Percentiles rank a stretch among this genome's conserved stretches.
These are phyloP conservation scores for Boechera retrofracta DNA, from an alignment of 345 rosid species.

Conservation along the genomic window DNA sequence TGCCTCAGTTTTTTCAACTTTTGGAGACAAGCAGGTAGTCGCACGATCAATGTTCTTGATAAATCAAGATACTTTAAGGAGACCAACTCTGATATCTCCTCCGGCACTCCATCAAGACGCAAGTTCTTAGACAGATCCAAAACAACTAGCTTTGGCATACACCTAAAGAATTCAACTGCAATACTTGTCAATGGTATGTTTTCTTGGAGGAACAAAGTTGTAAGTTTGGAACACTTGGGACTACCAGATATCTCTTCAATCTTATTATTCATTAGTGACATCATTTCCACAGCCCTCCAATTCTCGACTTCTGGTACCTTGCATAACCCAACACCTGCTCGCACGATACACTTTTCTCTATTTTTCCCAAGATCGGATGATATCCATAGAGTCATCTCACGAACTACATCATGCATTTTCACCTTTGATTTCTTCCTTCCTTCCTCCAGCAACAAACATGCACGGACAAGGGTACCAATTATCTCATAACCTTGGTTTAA, in stretches of 20 bases:
- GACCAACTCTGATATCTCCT: no score
- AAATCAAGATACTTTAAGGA: no score
- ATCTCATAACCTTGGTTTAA: conserved; percentile 40
- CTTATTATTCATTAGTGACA: conserved; percentile 39
- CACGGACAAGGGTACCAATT: conserved; percentile 30
- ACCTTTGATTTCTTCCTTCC: not conserved
- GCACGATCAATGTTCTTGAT: no score
- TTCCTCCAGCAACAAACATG: conserved; percentile 36
- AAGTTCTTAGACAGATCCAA: conserved; percentile 26
- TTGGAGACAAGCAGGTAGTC: no score
- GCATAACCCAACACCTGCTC: not conserved
- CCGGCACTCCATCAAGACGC: no score
- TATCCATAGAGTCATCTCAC: not conserved
- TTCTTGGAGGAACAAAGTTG: conserved; percentile 30
- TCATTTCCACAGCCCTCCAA: conserved; percentile 20
- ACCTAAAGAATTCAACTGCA: conserved; percentile 26
- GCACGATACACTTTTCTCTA: not conserved
- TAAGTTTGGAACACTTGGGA: conserved; percentile 29
- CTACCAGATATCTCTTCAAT: conserved; percentile 21
- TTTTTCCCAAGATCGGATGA: not conserved
- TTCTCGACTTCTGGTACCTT: conserved; percentile 25
- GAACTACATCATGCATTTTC: conserved; percentile 44
- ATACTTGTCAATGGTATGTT: conserved; percentile 30
- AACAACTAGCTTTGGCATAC: conserved; percentile 38
- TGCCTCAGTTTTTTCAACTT: no score